Percentiles rank a stretch among this genome's conserved stretches.
These are phyloP conservation scores for Aplosporella prunicola DNA, from an alignment of 2,329 filamentous ascomycete species.

Conservation along the genomic window DNA sequence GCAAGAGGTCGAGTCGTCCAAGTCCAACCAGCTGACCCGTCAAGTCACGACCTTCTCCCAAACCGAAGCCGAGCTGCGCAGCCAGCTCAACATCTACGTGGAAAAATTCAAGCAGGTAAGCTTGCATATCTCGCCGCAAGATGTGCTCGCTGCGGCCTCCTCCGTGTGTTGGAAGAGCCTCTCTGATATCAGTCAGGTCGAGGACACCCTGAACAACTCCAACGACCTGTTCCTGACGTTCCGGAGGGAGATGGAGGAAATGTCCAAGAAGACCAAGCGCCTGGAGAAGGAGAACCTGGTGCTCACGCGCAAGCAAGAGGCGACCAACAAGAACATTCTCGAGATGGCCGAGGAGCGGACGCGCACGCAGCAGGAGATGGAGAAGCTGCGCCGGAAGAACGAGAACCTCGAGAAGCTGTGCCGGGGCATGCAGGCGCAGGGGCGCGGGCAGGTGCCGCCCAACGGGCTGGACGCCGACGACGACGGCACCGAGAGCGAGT, in stretches of 20 bases:
- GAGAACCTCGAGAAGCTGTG: slow-evolving; percentile 90
- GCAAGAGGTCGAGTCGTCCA: slow-evolving; percentile 69
- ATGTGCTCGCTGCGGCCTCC: not conserved
- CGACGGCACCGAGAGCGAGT: slow-evolving; percentile 41
- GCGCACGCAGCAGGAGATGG: slow-evolving; percentile 63
- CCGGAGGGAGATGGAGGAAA: slow-evolving; percentile 98
- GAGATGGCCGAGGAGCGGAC: slow-evolving; percentile 94
- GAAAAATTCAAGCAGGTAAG: slow-evolving; percentile 98
- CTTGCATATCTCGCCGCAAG: slow-evolving; percentile 10
- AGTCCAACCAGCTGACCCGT: slow-evolving; percentile 74
- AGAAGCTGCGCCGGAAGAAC: slow-evolving; percentile 74
- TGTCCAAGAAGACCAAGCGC: slow-evolving; percentile 97
- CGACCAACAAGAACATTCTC: slow-evolving; percentile 87
- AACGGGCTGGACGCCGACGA: slow-evolving; percentile 45
- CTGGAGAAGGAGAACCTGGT: slow-evolving; percentile 93
- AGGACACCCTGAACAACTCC: slow-evolving; percentile 96
- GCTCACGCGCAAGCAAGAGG: slow-evolving; percentile 84
- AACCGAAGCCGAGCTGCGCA: slow-evolving; percentile 86
- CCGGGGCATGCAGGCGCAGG: slow-evolving; percentile 91
- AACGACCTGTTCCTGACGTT: slow-evolving; percentile 97
- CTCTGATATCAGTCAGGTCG: slow-evolving; percentile 57
- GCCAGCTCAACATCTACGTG: slow-evolving; percentile 95
- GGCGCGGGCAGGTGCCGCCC: slow-evolving; percentile 58
- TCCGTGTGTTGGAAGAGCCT: slow-evolving; percentile 14
- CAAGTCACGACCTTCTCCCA: slow-evolving; percentile 95